Evolutionary conservation across 306 rosid species (phyloP).

Genomic region (Arachis hypogaea): DNA sequence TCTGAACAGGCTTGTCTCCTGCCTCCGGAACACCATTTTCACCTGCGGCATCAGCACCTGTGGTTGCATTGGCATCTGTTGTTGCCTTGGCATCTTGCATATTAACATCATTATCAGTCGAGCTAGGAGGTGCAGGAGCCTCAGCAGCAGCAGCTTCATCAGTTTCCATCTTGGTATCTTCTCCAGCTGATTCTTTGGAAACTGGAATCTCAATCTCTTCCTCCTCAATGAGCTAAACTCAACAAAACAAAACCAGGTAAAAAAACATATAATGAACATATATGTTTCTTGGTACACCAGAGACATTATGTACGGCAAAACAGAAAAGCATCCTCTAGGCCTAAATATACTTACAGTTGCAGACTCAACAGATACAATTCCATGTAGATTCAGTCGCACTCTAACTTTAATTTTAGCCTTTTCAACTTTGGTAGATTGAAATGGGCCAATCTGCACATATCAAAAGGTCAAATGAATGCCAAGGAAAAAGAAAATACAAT

Average conservation of each 20-base stretch:
- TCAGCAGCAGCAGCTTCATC: slow-evolving; percentile 69
- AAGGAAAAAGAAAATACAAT: not conserved
- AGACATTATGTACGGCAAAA: not conserved
- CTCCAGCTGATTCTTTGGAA: slow-evolving; percentile 59
- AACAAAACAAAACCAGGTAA: not conserved
- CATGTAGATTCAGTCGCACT: slow-evolving; percentile 80
- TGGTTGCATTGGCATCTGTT: slow-evolving; percentile 55
- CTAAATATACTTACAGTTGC: slow-evolving; percentile 68
- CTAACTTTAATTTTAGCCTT: slow-evolving; percentile 75
- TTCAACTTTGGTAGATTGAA: slow-evolving; percentile 62
- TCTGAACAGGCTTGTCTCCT: slow-evolving; percentile 79
- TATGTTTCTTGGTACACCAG: not conserved
- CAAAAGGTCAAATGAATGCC: not conserved
- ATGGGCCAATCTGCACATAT: slow-evolving; percentile 83
- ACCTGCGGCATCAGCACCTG: too few relatives aligned
- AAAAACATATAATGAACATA: not conserved
- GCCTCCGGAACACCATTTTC: slow-evolving; percentile 66
- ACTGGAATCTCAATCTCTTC: slow-evolving; percentile 83
- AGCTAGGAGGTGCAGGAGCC: slow-evolving; percentile 50
- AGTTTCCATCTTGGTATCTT: slow-evolving; percentile 71
- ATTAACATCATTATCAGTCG: slow-evolving; percentile 59
- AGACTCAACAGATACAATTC: slow-evolving; percentile 71
- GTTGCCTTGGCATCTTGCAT: slow-evolving; percentile 86
- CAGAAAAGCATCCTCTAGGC: not conserved
- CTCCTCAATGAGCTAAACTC: slow-evolving; percentile 79